Evolutionary conservation across 257 asterid genomes (phyloP).

Genomic region (Solanum sitiens): DNA sequence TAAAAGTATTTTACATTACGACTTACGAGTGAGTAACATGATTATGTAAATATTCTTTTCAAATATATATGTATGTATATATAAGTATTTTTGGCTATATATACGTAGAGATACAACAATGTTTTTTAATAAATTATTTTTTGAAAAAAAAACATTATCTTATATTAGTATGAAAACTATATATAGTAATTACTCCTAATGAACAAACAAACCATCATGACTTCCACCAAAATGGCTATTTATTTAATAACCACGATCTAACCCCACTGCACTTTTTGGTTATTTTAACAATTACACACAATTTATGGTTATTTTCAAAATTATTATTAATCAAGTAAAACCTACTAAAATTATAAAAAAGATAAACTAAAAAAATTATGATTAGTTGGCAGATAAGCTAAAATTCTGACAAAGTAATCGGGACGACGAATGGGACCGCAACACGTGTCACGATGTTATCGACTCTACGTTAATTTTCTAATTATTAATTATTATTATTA

Average conservation of each 20-base stretch:
- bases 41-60: neutral
- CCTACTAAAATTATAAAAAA: neutral
- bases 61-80: neutral
- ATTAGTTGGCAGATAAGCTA: neutral
- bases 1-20: neutral
- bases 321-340: neutral
- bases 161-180: constrained; percentile 2
- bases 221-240: constrained; percentile 17
- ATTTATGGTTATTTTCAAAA: neutral
- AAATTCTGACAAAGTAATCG: neutral
- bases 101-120: constrained; percentile 21
- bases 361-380: neutral
- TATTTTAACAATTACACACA: neutral
- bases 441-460: constrained; percentile 5
- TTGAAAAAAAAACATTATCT: constrained; percentile 12
- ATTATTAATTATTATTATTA: neutral
- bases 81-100: neutral
- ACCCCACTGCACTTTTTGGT: neutral
- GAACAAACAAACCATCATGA: constrained; percentile 14
- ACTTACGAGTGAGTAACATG: neutral
- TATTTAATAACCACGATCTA: neutral
- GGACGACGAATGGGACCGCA: neutral
- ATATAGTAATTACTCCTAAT: constrained; percentile 4
- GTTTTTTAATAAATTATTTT: neutral
- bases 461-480: neutral